phyloP scores from a whole-genome alignment of 176 grass and related monocot species.

The Paspalum notatum region DNA sequence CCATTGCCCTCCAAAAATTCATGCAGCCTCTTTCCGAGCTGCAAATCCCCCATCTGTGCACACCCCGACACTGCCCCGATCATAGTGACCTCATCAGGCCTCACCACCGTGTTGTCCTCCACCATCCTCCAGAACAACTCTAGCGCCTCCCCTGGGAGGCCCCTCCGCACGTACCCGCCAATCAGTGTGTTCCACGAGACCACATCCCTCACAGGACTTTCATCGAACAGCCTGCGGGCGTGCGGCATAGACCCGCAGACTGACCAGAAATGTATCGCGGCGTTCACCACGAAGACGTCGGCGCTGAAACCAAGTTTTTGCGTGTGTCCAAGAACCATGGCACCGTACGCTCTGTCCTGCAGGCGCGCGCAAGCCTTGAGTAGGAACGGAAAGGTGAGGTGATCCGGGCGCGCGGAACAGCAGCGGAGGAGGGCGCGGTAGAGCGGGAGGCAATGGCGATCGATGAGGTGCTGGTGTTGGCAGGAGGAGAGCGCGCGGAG shows the following conservation, averaged over 20 bases:
- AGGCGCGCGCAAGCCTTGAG: slow-evolving; percentile 67
- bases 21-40: slow-evolving; percentile 50
- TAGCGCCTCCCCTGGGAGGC: slow-evolving; percentile 37
- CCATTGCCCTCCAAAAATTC: slow-evolving; percentile 35
- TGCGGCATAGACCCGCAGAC: slow-evolving; percentile 41
- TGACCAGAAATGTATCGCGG: slow-evolving; percentile 50
- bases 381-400: slow-evolving; percentile 67
- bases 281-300: slow-evolving; percentile 64
- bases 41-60: slow-evolving; percentile 49
- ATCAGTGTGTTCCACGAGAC: slow-evolving; percentile 70
- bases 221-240: slow-evolving; percentile 51
- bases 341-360: slow-evolving; percentile 26
- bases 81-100: slow-evolving; percentile 59
- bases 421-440: slow-evolving; percentile 42
- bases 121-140: slow-evolving; percentile 51
- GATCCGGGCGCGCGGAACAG: slow-evolving; percentile 44
- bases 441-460: slow-evolving; percentile 28
- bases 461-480: background rate
- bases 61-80: slow-evolving; percentile 51
- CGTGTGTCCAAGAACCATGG: slow-evolving; percentile 45
- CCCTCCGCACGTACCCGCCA: slow-evolving; percentile 42
- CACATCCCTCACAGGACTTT: slow-evolving; percentile 42
- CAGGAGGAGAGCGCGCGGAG: slow-evolving; percentile 27
- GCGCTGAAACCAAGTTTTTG: slow-evolving; percentile 38
- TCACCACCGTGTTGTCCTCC: background rate